Conservation (phyloP, 345 rosid genomes). For the Microthlaspi erraticum region DNA sequence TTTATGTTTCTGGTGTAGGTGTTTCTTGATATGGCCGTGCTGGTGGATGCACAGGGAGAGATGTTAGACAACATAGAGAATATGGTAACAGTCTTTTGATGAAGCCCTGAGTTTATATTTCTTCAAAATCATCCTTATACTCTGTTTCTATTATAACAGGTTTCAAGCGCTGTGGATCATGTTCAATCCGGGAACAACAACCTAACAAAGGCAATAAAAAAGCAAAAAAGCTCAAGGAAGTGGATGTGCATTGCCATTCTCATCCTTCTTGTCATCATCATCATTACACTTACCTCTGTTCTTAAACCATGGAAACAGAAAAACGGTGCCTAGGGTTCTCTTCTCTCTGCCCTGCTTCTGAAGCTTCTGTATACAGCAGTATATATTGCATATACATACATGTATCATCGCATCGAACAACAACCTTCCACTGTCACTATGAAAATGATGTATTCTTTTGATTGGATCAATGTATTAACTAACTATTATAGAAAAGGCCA, state of each 20-base stretch:
- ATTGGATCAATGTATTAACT: slow-evolving; percentile 13
- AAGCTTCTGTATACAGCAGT: slow-evolving; percentile 36
- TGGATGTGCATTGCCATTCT: slow-evolving; percentile 93
- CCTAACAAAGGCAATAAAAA: slow-evolving; percentile 71
- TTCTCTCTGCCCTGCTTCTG: slow-evolving; percentile 17
- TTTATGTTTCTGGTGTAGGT: slow-evolving; percentile 53
- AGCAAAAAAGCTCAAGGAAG: slow-evolving; percentile 82
- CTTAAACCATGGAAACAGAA: slow-evolving; percentile 82
- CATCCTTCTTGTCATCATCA: slow-evolving; percentile 78
- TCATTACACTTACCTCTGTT: slow-evolving; percentile 66
- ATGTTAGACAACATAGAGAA: slow-evolving; percentile 92
- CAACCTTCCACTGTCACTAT: slow-evolving; percentile 20
- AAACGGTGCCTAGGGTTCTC: slow-evolving; percentile 62
- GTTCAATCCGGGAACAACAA: slow-evolving; percentile 81
- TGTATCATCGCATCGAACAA: slow-evolving; percentile 18
- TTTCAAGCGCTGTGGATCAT: slow-evolving; percentile 89
- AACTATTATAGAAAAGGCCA: slow-evolving; percentile 14
- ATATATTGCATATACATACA: slow-evolving; percentile 34
- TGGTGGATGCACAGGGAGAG: slow-evolving; percentile 95
- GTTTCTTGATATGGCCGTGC: slow-evolving; percentile 92
- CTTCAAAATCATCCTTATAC: slow-evolving; percentile 3
- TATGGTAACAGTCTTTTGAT: slow-evolving; percentile 55
- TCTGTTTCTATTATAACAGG: slow-evolving; percentile 50
- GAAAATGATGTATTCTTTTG: slow-evolving; percentile 36
- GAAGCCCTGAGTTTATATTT: neutral